A percentile compares a stretch with the other conserved stretches of the same genome.
Evolutionary conservation across 495 filamentous ascomycete species (phyloP).

Genomic region (Xylaria intraflava): DNA sequence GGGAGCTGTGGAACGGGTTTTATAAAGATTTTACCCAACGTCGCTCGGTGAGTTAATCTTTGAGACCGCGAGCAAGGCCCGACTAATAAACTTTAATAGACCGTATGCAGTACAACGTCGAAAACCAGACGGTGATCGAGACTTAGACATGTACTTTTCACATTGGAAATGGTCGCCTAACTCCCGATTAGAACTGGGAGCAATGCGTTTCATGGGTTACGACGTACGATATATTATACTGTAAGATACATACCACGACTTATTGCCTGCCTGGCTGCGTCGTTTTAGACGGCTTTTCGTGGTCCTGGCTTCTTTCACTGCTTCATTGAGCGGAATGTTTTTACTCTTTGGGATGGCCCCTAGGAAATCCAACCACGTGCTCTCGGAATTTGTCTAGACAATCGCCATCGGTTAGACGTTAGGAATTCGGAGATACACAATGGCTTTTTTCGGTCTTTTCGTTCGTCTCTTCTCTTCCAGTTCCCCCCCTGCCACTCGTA

Average conservation of each 20-base stretch:
- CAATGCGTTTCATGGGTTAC: neutral
- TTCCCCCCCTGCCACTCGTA: too few relatives aligned
- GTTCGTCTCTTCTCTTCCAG: neutral
- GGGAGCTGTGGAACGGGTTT: constrained; percentile 63
- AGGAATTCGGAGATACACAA: neutral
- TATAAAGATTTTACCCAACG: constrained; percentile 61
- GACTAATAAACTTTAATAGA: constrained; percentile 22
- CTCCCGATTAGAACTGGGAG: neutral
- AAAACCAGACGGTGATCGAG: constrained; percentile 12
- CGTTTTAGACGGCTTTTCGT: neutral
- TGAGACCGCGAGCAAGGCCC: neutral
- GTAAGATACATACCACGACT: constrained; percentile 5
- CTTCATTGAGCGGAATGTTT: neutral
- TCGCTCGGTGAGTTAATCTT: constrained; percentile 47
- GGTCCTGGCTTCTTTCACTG: neutral
- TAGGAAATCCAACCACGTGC: neutral
- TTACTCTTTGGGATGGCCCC: neutral
- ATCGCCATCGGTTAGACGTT: neutral
- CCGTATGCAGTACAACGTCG: constrained; percentile 16
- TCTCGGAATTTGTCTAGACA: neutral
- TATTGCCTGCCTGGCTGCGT: neutral
- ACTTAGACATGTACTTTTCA: neutral
- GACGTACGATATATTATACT: constrained; percentile 6
- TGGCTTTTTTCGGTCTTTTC: neutral
- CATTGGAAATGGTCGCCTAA: neutral